phyloP scores from a whole-genome alignment of 2,329 filamentous ascomycete genomes.

The Cryphonectria japonica region DNA sequence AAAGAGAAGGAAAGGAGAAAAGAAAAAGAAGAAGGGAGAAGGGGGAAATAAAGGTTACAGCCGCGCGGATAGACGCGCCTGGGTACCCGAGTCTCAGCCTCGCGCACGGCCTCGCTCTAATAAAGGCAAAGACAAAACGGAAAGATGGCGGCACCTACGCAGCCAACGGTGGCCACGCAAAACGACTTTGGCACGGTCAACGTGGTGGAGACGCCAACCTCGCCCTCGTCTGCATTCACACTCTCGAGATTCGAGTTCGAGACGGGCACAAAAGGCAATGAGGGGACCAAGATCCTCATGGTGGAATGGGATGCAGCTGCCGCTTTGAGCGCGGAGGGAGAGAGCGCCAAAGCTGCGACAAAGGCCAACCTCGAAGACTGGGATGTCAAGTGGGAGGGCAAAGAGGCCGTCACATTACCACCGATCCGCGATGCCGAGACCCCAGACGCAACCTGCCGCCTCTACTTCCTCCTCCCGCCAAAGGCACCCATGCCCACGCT shows the following conservation, averaged over 20 bases:
- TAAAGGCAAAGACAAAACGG: neutral
- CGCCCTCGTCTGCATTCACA: constrained; percentile 54
- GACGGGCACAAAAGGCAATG: constrained; percentile 68
- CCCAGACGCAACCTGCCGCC: constrained; percentile 56
- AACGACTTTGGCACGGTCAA: constrained; percentile 26
- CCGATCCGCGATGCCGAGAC: constrained; percentile 61
- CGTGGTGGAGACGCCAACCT: constrained; percentile 46
- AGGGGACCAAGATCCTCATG: constrained; percentile 91
- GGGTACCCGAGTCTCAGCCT: constrained; percentile 13
- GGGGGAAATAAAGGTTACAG: constrained; percentile 6
- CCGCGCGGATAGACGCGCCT: constrained; percentile 27
- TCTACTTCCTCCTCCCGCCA: constrained; percentile 82
- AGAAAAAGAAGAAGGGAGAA: neutral
- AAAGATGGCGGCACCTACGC: constrained; percentile 24
- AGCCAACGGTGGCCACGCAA: constrained; percentile 24
- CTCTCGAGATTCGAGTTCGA: constrained; percentile 88
- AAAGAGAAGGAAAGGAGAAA: neutral
- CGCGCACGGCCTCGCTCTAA: constrained; percentile 14
- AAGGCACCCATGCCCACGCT: constrained; percentile 71
- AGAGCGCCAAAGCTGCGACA: neutral
- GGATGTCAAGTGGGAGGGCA: constrained; percentile 84
- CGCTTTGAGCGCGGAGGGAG: constrained; percentile 17
- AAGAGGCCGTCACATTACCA: constrained; percentile 63
- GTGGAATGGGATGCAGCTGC: constrained; percentile 76
- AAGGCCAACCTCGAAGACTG: constrained; percentile 48